A percentile compares a stretch with the other conserved stretches of the same genome.
These are phyloP conservation scores for Plasmopara muralis DNA, from an alignment of 352 stramenopile species.

Conservation along the genomic window DNA sequence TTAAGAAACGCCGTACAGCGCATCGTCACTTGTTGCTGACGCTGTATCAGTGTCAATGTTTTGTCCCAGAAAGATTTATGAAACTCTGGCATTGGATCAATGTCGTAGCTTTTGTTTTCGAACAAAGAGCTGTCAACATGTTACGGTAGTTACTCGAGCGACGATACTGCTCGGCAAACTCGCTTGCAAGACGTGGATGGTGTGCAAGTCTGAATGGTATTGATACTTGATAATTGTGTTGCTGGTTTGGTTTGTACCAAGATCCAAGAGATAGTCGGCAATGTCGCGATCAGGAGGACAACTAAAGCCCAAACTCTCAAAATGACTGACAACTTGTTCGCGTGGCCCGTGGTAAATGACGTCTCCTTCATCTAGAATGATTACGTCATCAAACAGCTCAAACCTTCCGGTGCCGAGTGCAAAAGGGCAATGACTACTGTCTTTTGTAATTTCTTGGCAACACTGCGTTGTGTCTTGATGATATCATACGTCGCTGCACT, in stretches of 20 bases:
- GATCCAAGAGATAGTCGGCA: slow-evolving; percentile 40
- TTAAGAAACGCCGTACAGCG: slow-evolving; percentile 40
- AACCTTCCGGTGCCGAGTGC: slow-evolving; percentile 63
- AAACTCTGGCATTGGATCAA: slow-evolving; percentile 36
- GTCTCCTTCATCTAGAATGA: slow-evolving; percentile 40
- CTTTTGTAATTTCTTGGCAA: slow-evolving; percentile 38
- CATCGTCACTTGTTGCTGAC: slow-evolving; percentile 55
- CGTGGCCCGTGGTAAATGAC: slow-evolving; percentile 34
- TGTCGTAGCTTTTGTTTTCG: slow-evolving; percentile 22
- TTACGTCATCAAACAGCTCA: slow-evolving; percentile 43
- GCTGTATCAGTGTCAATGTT: slow-evolving; percentile 29
- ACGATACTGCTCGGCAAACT: slow-evolving; percentile 30
- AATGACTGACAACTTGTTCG: slow-evolving; percentile 49
- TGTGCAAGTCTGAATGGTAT: slow-evolving; percentile 11
- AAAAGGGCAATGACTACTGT: slow-evolving; percentile 75
- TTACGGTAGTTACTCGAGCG: slow-evolving; percentile 22
- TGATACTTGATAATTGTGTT: slow-evolving; percentile 27
- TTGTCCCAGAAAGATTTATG: slow-evolving; percentile 34
- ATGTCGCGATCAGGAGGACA: slow-evolving; percentile 34
- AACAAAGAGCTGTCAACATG: slow-evolving; percentile 23
- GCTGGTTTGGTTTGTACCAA: slow-evolving; percentile 38
- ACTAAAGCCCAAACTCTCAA: slow-evolving; percentile 17
- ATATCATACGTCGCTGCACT: slow-evolving; percentile 52
- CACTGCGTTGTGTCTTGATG: slow-evolving; percentile 34
- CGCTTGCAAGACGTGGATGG: slow-evolving; percentile 25